phyloP scores from a whole-genome alignment of 1,284 basidiomycete genomes.

The Volvariella surrecta region DNA sequence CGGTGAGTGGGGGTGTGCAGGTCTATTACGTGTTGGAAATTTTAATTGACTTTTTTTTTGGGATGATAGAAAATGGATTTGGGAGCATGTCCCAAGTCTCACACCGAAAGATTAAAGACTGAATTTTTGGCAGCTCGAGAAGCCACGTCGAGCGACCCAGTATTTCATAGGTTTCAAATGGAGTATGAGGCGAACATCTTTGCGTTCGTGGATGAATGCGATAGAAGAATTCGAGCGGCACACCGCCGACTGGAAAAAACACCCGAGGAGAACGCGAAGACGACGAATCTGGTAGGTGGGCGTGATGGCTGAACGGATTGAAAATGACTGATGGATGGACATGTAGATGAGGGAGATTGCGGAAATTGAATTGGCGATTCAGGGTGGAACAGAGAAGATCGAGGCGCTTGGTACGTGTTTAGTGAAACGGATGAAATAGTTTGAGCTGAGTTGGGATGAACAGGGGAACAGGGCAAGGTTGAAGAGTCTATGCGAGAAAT shows the following conservation, averaged over 20 bases:
- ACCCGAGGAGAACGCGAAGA: conserved; percentile 98
- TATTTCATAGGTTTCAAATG: conserved; percentile 80
- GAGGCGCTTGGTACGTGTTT: conserved; percentile 73
- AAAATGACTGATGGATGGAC: background rate
- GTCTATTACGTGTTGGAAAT: conserved; percentile 4
- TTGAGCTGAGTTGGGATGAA: conserved; percentile 13
- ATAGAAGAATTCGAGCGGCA: conserved; percentile 89
- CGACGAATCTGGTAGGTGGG: conserved; percentile 77
- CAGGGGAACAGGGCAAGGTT: conserved; percentile 94
- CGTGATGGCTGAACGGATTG: conserved; percentile 8
- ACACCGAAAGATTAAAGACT: conserved; percentile 90
- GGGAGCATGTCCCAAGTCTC: conserved; percentile 95
- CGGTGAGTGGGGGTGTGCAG: conserved; percentile 50
- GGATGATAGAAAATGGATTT: conserved; percentile 98
- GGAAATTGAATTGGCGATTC: conserved; percentile 97
- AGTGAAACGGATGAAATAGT: conserved; percentile 7
- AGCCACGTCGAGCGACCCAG: conserved; percentile 66
- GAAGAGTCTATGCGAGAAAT: conserved; percentile 98
- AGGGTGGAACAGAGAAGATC: conserved; percentile 97
- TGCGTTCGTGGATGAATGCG: conserved; percentile 95
- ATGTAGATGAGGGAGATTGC: conserved; percentile 95
- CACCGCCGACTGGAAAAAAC: conserved; percentile 97
- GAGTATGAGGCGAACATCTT: conserved; percentile 96
- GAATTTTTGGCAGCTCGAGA: conserved; percentile 81
- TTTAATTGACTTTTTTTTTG: background rate